Base-by-base conservation (phyloP, 2,329 filamentous ascomycete species). In the Diaporthe batatas region DNA sequence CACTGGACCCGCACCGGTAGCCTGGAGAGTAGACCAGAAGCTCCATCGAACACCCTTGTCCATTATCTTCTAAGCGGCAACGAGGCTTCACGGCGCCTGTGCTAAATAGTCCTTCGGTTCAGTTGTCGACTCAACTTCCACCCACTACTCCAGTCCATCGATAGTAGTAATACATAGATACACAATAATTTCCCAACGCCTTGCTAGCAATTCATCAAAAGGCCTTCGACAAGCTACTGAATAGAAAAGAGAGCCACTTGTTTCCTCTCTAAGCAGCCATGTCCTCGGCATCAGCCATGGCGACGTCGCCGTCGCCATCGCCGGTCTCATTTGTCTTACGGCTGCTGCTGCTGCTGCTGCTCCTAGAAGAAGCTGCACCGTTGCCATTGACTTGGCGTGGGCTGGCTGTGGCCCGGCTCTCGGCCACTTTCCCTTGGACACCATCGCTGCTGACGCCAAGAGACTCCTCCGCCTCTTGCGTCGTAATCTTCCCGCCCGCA, bases 351-450 rank as follows among this genome's bases (percentile, higher is more conserved):
- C 34, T 44, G 44, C 68, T 51, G 39, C 65, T 76, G 75, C 62
- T 78, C 75, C 42, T 67, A 64, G 78, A 77, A 67, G 78, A 79
- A 16, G 76, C 72, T 53, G 75, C 74, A 49, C 76, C 75, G 53
- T 76, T 77, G 53, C 75, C 73, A 34, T 75, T 74, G 25, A 64
- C 65, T 36, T 68, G 67, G 11, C 58, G 75, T 71, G 75, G 73
- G 71, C 65, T 68, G 34, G 44, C 47, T 51, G 44, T 71, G 54
- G 8, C 76, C 68, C 70, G 79, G 55, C 72, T 75, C 73, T 79
- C 80, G 23, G 77, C 77, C 34, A 77, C 79, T 68, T 79, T 78
- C n/a, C 84, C 82, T 71, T 84, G 80, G 23, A 84, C 80, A n/a
- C 78, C 79, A 58, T 80, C 83, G 32, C 25, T 49, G 65, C 81